phyloP scores from a whole-genome alignment of 306 rosid species.

The Luffa acutangula region DNA sequence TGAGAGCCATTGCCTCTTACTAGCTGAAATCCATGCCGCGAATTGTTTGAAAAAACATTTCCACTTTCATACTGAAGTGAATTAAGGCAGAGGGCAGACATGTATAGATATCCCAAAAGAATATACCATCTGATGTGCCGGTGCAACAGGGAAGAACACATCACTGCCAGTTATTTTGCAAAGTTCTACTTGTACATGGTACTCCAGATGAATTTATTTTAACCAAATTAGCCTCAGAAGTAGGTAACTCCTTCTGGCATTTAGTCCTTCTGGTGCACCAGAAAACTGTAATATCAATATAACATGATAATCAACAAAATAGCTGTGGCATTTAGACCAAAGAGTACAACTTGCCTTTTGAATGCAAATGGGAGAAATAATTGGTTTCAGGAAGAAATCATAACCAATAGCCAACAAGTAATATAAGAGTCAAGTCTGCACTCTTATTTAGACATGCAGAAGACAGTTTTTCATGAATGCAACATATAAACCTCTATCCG shows the following conservation, averaged over 20 bases:
- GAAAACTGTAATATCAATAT: not conserved
- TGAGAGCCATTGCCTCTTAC: conserved; percentile 26
- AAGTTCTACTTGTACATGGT: conserved; percentile 11
- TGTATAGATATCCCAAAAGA: conserved; percentile 46
- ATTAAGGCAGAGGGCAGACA: conserved; percentile 36
- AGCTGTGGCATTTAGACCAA: not conserved
- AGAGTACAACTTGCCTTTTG: not conserved
- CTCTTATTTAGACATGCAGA: not conserved
- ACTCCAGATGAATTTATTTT: conserved; percentile 20
- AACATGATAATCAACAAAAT: not conserved
- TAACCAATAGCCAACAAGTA: not conserved
- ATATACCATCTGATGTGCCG: conserved; percentile 45
- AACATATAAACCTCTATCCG: not conserved
- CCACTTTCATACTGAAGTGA: conserved; percentile 27
- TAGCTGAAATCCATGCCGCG: conserved; percentile 27
- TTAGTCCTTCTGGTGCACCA: not conserved
- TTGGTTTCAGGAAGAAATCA: not conserved
- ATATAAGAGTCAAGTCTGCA: not conserved
- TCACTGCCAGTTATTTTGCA: conserved; percentile 29
- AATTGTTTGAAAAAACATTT: conserved; percentile 20
- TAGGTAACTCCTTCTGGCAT: not conserved
- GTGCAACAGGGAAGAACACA: conserved; percentile 44
- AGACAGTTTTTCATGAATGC: not conserved
- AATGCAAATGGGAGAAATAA: not conserved
- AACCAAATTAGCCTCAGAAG: not conserved